Base-by-base conservation (phyloP, 2,329 filamentous ascomycete genomes). In the Tympanopsis confertula region DNA sequence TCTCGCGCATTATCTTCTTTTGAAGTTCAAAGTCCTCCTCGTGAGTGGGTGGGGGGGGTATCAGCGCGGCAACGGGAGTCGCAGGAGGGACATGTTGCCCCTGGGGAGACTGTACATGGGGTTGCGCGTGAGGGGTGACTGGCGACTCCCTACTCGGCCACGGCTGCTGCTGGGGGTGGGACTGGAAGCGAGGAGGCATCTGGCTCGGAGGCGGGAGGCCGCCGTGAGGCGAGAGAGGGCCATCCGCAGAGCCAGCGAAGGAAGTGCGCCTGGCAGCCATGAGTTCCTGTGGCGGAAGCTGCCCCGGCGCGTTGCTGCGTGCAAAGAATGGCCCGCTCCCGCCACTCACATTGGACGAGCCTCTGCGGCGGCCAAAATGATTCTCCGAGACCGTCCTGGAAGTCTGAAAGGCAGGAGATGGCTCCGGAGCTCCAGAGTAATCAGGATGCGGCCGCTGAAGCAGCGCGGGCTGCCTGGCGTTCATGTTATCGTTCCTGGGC, bases 301-400 rank as follows among this genome's bases (percentile, higher is more conserved):
- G 52, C 28, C 71, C 68, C 18, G 54, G 57, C 4, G 55, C 56
- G 44, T 66, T 69, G 26, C 55, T 55, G 24, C 82, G 75, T 47
- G 80, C 73, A 47, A 71, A 69, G 44, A 78, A 74, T 26, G 74
- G 69, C 42, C 82, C 81, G 55, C 86, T 93, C 41, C 83, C 84
- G 39, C 86, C 86, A 55, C 88, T 95, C 29, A 94, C 82, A 51
- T 87, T 93, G 2, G 89, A 96, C 13, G 89, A 95, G 41, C 83
- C 83, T 44, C 89, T 79, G 43, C 87, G 78, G 45, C 87, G 77
- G 26, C 70, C 72, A 65, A 84, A 88, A 3, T 75, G 67, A 12
- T 65, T 76, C 45, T 82, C 78, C 42, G 83, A 78, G 45, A 66
- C 76, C 24, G 73, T 72, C 42, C 86, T 74, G 46, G 74, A 77